phyloP scores from a whole-genome alignment of 140 eudicot species.

The Cichorium intybus region DNA sequence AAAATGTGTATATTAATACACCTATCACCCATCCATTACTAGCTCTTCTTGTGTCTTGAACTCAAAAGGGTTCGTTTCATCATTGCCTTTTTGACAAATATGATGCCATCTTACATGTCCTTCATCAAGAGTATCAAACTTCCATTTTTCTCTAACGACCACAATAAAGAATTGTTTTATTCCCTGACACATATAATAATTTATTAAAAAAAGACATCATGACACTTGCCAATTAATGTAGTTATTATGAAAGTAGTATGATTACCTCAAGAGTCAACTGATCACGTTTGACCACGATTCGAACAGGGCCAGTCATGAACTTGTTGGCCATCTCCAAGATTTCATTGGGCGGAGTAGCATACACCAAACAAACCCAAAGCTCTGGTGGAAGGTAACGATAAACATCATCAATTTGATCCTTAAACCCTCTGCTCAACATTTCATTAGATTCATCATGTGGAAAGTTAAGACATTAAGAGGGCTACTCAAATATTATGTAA shows the following conservation, averaged over 20 bases:
- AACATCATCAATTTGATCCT: slow-evolving; percentile 99
- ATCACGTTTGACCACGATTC: slow-evolving; percentile 98
- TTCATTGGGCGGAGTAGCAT: slow-evolving; percentile 99
- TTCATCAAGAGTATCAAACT: slow-evolving; percentile 96
- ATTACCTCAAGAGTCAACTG: slow-evolving; percentile 89
- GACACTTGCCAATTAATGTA: not conserved
- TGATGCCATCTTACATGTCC: too few species aligned
- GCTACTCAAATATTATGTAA: too few species aligned
- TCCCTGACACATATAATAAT: slow-evolving; percentile 54
- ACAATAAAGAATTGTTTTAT: slow-evolving; percentile 98
- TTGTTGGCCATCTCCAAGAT: slow-evolving; percentile 94
- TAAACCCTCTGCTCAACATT: slow-evolving; percentile 98
- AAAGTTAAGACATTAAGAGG: not conserved
- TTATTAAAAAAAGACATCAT: not conserved
- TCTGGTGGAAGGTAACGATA: slow-evolving; percentile 98
- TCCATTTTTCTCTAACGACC: slow-evolving; percentile 96
- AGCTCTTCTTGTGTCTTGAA: too few species aligned
- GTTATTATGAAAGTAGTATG: not conserved
- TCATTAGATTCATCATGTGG: slow-evolving; percentile 97
- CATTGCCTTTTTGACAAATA: too few species aligned
- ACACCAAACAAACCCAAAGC: slow-evolving; percentile 91
- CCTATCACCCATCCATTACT: too few species aligned
- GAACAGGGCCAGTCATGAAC: slow-evolving; percentile 98
- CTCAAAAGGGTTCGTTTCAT: too few species aligned
- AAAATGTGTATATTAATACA: too few species aligned